Conservation (phyloP, 2,329 filamentous ascomycete genomes). For the Volutella citrinella region DNA sequence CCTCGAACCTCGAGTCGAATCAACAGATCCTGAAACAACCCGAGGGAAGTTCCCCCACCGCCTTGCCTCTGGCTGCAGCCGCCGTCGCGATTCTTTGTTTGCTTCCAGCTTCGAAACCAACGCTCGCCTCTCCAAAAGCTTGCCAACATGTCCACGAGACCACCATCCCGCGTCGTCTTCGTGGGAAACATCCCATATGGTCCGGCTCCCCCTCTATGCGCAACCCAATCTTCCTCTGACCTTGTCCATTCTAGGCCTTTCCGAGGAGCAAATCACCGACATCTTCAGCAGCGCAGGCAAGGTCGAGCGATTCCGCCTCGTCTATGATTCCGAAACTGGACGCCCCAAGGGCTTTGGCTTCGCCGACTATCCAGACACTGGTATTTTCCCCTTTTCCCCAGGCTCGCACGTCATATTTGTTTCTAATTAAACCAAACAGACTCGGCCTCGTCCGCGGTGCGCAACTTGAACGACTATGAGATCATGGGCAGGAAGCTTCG, state of each 20-base stretch:
- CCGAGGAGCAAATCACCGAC: conserved; percentile 92
- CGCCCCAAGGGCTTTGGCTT: conserved; percentile 96
- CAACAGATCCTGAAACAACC: too few relatives aligned
- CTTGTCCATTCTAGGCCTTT: conserved; percentile 74
- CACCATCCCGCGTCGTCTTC: conserved; percentile 76
- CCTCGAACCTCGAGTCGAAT: too few relatives aligned
- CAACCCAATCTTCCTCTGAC: too few relatives aligned
- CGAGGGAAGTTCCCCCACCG: too few relatives aligned
- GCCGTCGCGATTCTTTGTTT: too few relatives aligned
- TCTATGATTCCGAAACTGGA: conserved; percentile 93
- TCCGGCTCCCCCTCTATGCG: conserved; percentile 30
- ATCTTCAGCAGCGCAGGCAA: conserved; percentile 89
- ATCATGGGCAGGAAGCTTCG: conserved; percentile 91
- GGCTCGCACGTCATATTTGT: too few relatives aligned
- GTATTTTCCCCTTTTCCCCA: conserved; percentile 44
- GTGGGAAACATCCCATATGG: conserved; percentile 85
- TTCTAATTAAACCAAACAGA: conserved; percentile 39
- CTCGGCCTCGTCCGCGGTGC: conserved; percentile 86
- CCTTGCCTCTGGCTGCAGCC: too few relatives aligned
- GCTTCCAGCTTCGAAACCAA: too few relatives aligned
- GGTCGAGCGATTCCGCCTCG: conserved; percentile 86
- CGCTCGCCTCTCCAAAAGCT: too few relatives aligned
- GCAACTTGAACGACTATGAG: conserved; percentile 93
- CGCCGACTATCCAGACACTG: conserved; percentile 89
- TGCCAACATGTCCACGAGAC: conserved; percentile 69